These are phyloP conservation scores for Cicer pinnatifidum DNA, from an alignment of 306 rosid species.

Conservation along the genomic window DNA sequence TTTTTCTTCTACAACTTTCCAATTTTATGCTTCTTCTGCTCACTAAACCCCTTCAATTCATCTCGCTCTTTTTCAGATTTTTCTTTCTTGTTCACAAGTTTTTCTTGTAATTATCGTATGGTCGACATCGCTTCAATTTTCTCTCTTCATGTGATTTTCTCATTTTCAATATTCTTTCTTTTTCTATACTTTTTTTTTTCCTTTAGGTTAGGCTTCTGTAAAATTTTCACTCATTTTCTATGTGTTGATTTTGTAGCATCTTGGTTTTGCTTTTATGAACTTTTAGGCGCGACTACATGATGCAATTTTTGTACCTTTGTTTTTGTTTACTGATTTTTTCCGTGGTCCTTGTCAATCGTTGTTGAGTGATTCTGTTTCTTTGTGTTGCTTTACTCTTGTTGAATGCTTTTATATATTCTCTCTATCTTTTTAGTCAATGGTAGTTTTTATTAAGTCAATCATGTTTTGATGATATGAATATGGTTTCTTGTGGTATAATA, in stretches of 20 bases:
- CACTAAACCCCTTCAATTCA: background rate
- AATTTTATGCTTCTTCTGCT: constrained; percentile 41
- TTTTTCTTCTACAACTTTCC: constrained; percentile 31
- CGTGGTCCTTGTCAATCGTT: constrained; percentile 30
- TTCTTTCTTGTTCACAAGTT: constrained; percentile 37
- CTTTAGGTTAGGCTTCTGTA: background rate
- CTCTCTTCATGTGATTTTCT: constrained; percentile 6
- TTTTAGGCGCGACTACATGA: background rate
- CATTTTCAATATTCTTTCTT: constrained; percentile 4
- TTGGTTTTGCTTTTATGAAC: constrained; percentile 32
- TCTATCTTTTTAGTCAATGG: background rate
- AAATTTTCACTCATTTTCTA: constrained; percentile 6
- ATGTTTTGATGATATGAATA: background rate
- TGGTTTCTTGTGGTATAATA: constrained; percentile 29
- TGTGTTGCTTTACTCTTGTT: constrained; percentile 29
- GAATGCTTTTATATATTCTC: constrained; percentile 34
- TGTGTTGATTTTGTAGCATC: background rate
- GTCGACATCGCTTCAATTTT: constrained; percentile 37
- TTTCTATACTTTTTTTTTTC: background rate
- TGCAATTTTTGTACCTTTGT: background rate
- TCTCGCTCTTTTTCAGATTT: constrained; percentile 45
- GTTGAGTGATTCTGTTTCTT: constrained; percentile 34
- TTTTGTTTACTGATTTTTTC: background rate
- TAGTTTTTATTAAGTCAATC: constrained; percentile 1
- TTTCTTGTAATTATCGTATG: constrained; percentile 33